phyloP scores from a whole-genome alignment of 2,329 filamentous ascomycete species.

The Pseudogymnoascus sp. region DNA sequence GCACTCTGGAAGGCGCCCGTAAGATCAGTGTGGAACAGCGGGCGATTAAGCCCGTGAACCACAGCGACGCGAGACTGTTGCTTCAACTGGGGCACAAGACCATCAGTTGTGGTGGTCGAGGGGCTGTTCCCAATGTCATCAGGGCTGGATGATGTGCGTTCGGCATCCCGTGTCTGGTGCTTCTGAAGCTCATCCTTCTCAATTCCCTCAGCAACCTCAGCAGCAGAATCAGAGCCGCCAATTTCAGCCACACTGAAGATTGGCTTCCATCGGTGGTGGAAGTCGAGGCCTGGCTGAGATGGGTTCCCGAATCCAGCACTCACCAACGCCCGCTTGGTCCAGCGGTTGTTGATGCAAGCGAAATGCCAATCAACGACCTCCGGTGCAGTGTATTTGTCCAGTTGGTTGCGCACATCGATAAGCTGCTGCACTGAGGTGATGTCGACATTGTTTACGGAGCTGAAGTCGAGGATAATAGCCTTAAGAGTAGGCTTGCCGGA shows the following conservation, averaged over 20 bases:
- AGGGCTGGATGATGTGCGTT: constrained; percentile 3
- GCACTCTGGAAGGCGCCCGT: constrained; percentile 84
- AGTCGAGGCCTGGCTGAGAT: constrained; percentile 41
- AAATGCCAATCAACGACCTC: constrained; percentile 91
- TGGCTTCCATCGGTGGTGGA: constrained; percentile 74
- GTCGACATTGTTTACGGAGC: constrained; percentile 87
- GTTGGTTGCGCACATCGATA: constrained; percentile 89
- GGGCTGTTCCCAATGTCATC: neutral
- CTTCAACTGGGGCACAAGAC: constrained; percentile 29
- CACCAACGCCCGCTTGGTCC: constrained; percentile 86
- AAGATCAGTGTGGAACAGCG: constrained; percentile 89
- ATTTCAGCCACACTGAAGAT: constrained; percentile 91
- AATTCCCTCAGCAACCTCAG: constrained; percentile 60
- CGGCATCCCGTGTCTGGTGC: constrained; percentile 17
- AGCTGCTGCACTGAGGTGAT: constrained; percentile 87
- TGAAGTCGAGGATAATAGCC: constrained; percentile 91
- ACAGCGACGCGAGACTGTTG: constrained; percentile 47
- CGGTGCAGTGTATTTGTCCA: constrained; percentile 76
- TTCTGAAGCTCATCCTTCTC: constrained; percentile 37
- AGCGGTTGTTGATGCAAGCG: constrained; percentile 85
- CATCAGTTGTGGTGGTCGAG: constrained; percentile 2
- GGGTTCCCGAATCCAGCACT: constrained; percentile 86
- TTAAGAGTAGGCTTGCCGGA: constrained; percentile 61
- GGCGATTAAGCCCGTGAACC: constrained; percentile 79
- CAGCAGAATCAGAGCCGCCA: constrained; percentile 63